Base-by-base conservation (phyloP, 345 rosid genomes). In the Nasturtium officinale region DNA sequence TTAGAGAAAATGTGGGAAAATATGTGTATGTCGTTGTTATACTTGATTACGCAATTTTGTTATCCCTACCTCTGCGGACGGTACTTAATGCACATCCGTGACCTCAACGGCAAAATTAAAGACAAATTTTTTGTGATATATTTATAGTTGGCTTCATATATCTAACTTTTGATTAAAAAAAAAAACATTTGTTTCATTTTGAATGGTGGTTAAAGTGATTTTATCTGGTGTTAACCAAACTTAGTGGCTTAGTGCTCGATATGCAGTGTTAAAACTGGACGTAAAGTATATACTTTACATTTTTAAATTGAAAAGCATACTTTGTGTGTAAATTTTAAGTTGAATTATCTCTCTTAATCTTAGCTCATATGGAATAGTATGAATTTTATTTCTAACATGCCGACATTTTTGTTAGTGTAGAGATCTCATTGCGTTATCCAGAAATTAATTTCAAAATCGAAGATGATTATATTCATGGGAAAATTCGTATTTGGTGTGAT, bases 61-160 rank as follows among this genome's bases (percentile, higher is more conserved):
- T 65, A 59, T 67, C 28, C 73, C 69, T 59, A 50, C 55, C 67
- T 67, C 23, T 50, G 37, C 55, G 37, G 78, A 58, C 52, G 8
- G 20, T 38, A 29, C 40, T 75, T 40, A 75, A 51, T 75, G 78
- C 68, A 30, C 11, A 50, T 17, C 74, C 78, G 74, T 75, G 78
- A 60, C 69, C 56, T 67, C 30, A 75, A 67, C 78, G 29, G 63
- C 63, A 74, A 67, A 20, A 40, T 40, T 67, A 25, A 75, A 51
- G 55, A 40, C 56, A 9, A 9, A 29, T 20, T 20, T n/a, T 3
- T 68, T 38, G 30, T 2, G 43, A 50, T 64, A 28, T 32, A 25
- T 28, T 13, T 55, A 9, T 16, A 26, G 16, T 18, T 26, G 9
- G 10, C 9, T 65, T 66, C n/a, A 26, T 25, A 17, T 28, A 30